These are phyloP conservation scores for Colletotrichum sansevieriae DNA, from an alignment of 2,329 filamentous ascomycete species.

Conservation along the genomic window DNA sequence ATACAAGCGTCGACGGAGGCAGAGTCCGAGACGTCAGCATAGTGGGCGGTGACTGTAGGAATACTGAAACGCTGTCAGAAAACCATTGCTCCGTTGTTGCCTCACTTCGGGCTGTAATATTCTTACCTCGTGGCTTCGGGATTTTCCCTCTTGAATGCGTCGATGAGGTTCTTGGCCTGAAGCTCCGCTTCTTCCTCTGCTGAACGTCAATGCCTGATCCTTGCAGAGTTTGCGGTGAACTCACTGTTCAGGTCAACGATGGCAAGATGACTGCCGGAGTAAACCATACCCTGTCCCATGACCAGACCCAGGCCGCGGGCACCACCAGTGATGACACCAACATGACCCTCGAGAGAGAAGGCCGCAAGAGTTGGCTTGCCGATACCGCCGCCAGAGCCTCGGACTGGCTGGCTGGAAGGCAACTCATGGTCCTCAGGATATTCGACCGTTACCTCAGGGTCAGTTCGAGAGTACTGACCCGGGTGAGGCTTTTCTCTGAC, in stretches of 20 bases:
- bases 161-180: slow-evolving; percentile 80
- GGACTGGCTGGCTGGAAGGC: slow-evolving; percentile 77
- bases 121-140: slow-evolving; percentile 76
- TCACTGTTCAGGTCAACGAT: slow-evolving; percentile 94
- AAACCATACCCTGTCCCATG: slow-evolving; percentile 92
- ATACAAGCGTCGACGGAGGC: slow-evolving; percentile 83
- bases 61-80: slow-evolving; percentile 58
- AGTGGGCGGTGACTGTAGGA: slow-evolving; percentile 90
- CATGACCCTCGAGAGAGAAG: slow-evolving; percentile 88
- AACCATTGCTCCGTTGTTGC: neutral
- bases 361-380: slow-evolving; percentile 87
- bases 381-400: slow-evolving; percentile 82
- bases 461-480: slow-evolving; percentile 83
- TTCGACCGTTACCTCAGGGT: slow-evolving; percentile 81
- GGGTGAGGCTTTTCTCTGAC: slow-evolving; percentile 53
- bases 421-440: slow-evolving; percentile 82
- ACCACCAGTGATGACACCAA: slow-evolving; percentile 89
- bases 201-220: too few species aligned
- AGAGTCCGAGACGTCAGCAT: slow-evolving; percentile 85
- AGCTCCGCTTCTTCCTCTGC: slow-evolving; percentile 78
- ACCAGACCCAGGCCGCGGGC: slow-evolving; percentile 90
- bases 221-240: slow-evolving; percentile 50
- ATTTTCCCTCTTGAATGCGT: slow-evolving; percentile 83
- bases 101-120: neutral
- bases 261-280: slow-evolving; percentile 88